Conservation (phyloP, 768 basidiomycete genomes). For the Hirschioporus abietinus region DNA sequence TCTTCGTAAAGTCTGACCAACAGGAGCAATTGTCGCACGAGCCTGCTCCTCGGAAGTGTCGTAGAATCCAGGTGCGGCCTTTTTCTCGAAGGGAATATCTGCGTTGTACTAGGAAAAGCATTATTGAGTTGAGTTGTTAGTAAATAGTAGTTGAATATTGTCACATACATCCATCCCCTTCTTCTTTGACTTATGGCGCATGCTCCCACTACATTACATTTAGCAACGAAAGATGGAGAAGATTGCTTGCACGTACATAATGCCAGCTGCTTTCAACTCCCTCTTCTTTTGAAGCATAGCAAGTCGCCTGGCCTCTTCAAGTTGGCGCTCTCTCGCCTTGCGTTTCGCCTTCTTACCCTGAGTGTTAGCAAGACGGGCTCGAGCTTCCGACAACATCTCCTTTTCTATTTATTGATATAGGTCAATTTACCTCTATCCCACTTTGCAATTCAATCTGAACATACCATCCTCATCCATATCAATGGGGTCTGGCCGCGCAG, state of each 20-base stretch:
- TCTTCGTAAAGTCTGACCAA: constrained; percentile 87
- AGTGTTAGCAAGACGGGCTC: constrained; percentile 96
- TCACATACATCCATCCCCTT: constrained; percentile 92
- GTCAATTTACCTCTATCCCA: not conserved
- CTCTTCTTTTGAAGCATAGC: constrained; percentile 97
- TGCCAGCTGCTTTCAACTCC: constrained; percentile 96
- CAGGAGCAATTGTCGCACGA: constrained; percentile 77
- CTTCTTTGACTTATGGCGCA: constrained; percentile 91
- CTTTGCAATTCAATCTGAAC: constrained; percentile 18
- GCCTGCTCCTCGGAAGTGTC: constrained; percentile 94
- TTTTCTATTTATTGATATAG: constrained; percentile 62
- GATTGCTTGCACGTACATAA: constrained; percentile 58
- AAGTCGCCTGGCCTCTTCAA: constrained; percentile 91
- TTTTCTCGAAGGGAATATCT: constrained; percentile 98
- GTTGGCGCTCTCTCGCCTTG: constrained; percentile 93
- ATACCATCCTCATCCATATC: constrained; percentile 99
- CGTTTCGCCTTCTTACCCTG: constrained; percentile 99
- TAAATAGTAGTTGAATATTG: constrained; percentile 5
- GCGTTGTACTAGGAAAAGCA: constrained; percentile 72
- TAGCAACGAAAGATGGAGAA: constrained; percentile 1
- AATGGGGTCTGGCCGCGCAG: constrained; percentile 96
- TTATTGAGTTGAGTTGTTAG: constrained; percentile 10
- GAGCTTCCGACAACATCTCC: constrained; percentile 99
- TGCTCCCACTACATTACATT: constrained; percentile 36
- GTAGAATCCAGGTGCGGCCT: constrained; percentile 92